Percentiles rank a stretch among this genome's conserved stretches.
phyloP scores from a whole-genome alignment of 495 filamentous ascomycete species.

The Neohortaea acidophila region DNA sequence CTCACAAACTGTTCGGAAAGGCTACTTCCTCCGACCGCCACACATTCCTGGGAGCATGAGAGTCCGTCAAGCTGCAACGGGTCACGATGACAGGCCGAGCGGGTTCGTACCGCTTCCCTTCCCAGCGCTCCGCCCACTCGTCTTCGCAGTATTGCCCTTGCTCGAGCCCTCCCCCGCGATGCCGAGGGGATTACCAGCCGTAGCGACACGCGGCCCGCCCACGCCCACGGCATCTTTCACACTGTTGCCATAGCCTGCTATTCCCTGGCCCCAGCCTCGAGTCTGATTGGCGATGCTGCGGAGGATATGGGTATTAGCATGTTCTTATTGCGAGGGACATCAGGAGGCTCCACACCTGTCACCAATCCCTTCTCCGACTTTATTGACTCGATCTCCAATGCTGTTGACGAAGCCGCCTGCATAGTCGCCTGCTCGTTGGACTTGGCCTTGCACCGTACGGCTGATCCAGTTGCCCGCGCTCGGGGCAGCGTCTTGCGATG shows the following conservation, averaged over 20 bases:
- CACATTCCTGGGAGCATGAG: too few relatives aligned
- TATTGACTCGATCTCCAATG: constrained; percentile 27
- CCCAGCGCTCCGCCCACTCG: constrained; percentile 6
- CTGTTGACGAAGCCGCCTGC: constrained; percentile 23
- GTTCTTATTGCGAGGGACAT: neutral
- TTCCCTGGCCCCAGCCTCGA: constrained; percentile 28
- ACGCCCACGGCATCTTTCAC: constrained; percentile 33
- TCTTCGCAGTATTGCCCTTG: constrained; percentile 10
- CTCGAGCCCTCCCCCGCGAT: constrained; percentile 19
- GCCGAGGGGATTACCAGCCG: constrained; percentile 31
- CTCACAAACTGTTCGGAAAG: too few relatives aligned
- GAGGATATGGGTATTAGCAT: neutral
- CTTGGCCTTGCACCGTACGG: constrained; percentile 19
- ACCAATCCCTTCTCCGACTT: constrained; percentile 29
- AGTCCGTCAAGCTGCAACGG: too few relatives aligned
- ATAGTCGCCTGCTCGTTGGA: constrained; percentile 25
- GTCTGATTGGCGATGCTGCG: constrained; percentile 26
- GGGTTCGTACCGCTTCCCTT: constrained; percentile 21
- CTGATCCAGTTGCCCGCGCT: constrained; percentile 25
- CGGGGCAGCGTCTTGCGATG: neutral
- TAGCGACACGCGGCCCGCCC: constrained; percentile 24
- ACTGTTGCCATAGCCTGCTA: constrained; percentile 33
- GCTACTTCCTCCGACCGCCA: too few relatives aligned
- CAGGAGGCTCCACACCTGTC: constrained; percentile 13
- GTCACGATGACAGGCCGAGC: constrained; percentile 23